Percentiles rank a stretch among this genome's conserved stretches.
These are phyloP conservation scores for Cercospora citrullina DNA, from an alignment of 2,329 filamentous ascomycete species.

Conservation along the genomic window DNA sequence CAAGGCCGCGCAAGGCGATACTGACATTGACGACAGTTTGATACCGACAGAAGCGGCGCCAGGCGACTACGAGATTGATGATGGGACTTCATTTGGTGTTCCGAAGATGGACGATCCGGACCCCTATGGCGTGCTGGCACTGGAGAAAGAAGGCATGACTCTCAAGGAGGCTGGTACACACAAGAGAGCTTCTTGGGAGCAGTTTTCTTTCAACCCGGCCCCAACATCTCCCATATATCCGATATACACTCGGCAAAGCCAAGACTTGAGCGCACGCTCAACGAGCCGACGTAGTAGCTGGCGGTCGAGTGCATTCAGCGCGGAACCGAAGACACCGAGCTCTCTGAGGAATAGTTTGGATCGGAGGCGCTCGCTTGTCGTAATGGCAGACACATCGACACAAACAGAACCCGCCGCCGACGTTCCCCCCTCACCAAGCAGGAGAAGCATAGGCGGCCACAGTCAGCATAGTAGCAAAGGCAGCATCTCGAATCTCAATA, in stretches of 20 bases:
- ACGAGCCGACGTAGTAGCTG: constrained; percentile 66
- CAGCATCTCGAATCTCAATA: constrained; percentile 25
- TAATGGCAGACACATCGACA: constrained; percentile 35
- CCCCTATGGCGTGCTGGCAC: constrained; percentile 83
- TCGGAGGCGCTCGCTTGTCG: constrained; percentile 18
- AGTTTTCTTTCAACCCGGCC: constrained; percentile 78
- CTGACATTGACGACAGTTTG: constrained; percentile 67
- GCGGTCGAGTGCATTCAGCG: constrained; percentile 38
- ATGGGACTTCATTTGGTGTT: constrained; percentile 67
- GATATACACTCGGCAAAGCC: constrained; percentile 64
- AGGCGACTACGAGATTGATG: constrained; percentile 65
- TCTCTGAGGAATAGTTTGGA: constrained; percentile 37
- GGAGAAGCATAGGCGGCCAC: constrained; percentile 22
- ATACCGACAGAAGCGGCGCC: constrained; percentile 72
- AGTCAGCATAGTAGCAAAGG: constrained; percentile 31
- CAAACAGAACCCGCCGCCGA: constrained; percentile 33
- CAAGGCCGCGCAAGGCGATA: constrained; percentile 82
- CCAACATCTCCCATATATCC: constrained; percentile 70
- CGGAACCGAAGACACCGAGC: constrained; percentile 33
- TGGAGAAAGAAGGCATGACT: constrained; percentile 87
- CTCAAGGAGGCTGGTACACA: constrained; percentile 86
- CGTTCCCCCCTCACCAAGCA: constrained; percentile 23
- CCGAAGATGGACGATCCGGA: constrained; percentile 81
- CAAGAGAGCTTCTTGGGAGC: constrained; percentile 70
- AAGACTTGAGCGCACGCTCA: constrained; percentile 40